Percentiles rank a stretch among this genome's conserved stretches.
Conservation (phyloP, 495 filamentous ascomycete species). For the Penicillium subrubescens region DNA sequence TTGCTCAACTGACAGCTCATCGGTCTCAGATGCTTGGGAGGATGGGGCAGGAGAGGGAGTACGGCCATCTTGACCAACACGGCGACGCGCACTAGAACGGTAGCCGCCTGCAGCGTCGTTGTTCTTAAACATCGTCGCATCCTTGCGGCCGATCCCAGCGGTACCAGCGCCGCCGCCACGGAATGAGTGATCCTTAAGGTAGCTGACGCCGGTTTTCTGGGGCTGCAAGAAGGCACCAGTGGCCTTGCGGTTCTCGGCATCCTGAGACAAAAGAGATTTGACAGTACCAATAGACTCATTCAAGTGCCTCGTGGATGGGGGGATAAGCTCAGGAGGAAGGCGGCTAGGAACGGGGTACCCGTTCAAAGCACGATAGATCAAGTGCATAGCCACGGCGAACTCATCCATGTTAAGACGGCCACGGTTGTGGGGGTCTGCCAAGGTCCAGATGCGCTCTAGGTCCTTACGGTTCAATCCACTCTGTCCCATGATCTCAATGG, state of each 20-base stretch:
- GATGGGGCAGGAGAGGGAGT: slow-evolving; percentile 74
- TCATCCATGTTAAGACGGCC: slow-evolving; percentile 96
- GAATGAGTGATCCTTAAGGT: slow-evolving; percentile 95
- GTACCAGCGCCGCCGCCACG: slow-evolving; percentile 53
- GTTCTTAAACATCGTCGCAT: slow-evolving; percentile 95
- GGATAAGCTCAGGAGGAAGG: slow-evolving; percentile 89
- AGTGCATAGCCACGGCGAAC: slow-evolving; percentile 98
- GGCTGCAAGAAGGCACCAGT: slow-evolving; percentile 85
- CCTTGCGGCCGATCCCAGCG: slow-evolving; percentile 64
- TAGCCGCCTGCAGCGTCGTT: slow-evolving; percentile 87
- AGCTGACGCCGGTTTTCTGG: slow-evolving; percentile 96
- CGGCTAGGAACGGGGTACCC: slow-evolving; percentile 92
- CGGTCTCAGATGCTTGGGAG: slow-evolving; percentile 71
- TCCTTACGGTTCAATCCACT: slow-evolving; percentile 90
- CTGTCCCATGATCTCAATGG: slow-evolving; percentile 96
- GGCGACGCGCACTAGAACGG: slow-evolving; percentile 87
- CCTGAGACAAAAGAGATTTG: slow-evolving; percentile 87
- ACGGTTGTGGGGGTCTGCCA: slow-evolving; percentile 90
- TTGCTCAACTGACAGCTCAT: slow-evolving; percentile 85
- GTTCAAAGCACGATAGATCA: slow-evolving; percentile 96
- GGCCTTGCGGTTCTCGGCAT: slow-evolving; percentile 82
- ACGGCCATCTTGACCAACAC: slow-evolving; percentile 69
- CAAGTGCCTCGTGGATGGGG: slow-evolving; percentile 92
- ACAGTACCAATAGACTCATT: slow-evolving; percentile 90
- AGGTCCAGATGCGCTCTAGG: slow-evolving; percentile 90